Evolutionary conservation across 208 protist genomes (phyloP), one percentile per base, ranked within the genome.

Genomic region (Trypanosomatidae sp.): DNA sequence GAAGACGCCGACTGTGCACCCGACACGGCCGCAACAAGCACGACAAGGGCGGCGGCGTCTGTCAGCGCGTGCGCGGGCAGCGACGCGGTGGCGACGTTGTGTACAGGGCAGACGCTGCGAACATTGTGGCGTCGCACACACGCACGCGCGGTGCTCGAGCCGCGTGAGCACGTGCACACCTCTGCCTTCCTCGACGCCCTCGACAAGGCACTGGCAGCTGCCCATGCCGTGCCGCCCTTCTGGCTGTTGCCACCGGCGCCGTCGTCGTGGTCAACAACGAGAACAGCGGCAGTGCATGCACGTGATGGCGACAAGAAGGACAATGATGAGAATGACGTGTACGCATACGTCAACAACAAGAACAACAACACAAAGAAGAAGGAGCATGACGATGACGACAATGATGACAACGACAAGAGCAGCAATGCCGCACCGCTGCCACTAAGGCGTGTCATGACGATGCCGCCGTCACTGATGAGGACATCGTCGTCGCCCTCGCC

Each of bases 111-210:
- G 0, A 68, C 77, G n/a, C 66, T 87, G 23, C 71, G 68, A 7
- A 21, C 50, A 5, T 52, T 63, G 35, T 87, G 69, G 68, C 71
- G 77, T 1, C 71, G 72, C 19, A 69, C 73, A 4, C 59, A 61
- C 24, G 69, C 66, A 4, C 46, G 59, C 2, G 77, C 71, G 8
- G 67, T 69, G 4, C 45, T 87, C 23, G 58, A 72, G 38, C 77
- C 77, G 7, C 45, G 61, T 0, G 33, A 56, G 33, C 43, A 76
- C 45, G 39, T 78, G 23, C 56, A 71, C 30, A 73, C 71, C 33
- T 2, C 15, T 18, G 33, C 33, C 33, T 39, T 39, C 6, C 33
- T 39, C 33, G 33, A n/a, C 4, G 33, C 33, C 15, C 33, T 39
- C 15, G 33, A 39, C 15, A 18, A 6, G 4, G 33, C 15, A 3